A percentile compares a stretch with the other conserved stretches of the same genome.
phyloP scores from a whole-genome alignment of 225 moss, liverwort and hornwort species.

The Marchantia polymorpha region DNA sequence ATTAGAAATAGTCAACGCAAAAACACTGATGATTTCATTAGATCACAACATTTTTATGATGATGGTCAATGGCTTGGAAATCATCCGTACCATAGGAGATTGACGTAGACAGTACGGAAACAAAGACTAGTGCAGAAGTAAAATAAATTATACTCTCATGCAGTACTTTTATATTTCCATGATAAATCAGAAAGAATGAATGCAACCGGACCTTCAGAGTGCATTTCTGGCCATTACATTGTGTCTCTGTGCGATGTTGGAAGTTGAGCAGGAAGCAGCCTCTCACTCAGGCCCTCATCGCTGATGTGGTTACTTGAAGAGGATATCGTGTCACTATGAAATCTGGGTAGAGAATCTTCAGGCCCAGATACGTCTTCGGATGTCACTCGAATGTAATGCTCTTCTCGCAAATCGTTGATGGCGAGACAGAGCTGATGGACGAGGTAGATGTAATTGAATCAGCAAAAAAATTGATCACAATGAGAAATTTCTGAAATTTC shows the following conservation, averaged over 20 bases:
- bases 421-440: constrained; percentile 66
- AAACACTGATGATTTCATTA: too few relatives aligned
- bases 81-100: too few relatives aligned
- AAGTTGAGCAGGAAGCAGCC: constrained; percentile 61
- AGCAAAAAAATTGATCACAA: not conserved
- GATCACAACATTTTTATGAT: too few relatives aligned
- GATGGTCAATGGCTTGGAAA: too few relatives aligned
- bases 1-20: too few relatives aligned
- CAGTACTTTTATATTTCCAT: not conserved
- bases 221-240: constrained; percentile 58
- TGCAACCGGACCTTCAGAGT: constrained; percentile 29
- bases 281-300: constrained; percentile 62
- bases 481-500: not conserved
- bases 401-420: constrained; percentile 63
- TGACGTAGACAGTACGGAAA: too few relatives aligned
- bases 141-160: too few relatives aligned
- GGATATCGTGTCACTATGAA: constrained; percentile 48
- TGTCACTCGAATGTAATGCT: constrained; percentile 27
- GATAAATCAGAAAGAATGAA: constrained; percentile 16
- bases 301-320: constrained; percentile 37
- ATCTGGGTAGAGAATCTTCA: constrained; percentile 57
- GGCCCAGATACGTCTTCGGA: constrained; percentile 49
- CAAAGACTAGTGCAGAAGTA: too few relatives aligned
- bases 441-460: not conserved
- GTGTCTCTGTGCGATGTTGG: constrained; percentile 54